These are phyloP conservation scores for Venturia effusa DNA, from an alignment of 2,329 filamentous ascomycete genomes.

Conservation along the genomic window DNA sequence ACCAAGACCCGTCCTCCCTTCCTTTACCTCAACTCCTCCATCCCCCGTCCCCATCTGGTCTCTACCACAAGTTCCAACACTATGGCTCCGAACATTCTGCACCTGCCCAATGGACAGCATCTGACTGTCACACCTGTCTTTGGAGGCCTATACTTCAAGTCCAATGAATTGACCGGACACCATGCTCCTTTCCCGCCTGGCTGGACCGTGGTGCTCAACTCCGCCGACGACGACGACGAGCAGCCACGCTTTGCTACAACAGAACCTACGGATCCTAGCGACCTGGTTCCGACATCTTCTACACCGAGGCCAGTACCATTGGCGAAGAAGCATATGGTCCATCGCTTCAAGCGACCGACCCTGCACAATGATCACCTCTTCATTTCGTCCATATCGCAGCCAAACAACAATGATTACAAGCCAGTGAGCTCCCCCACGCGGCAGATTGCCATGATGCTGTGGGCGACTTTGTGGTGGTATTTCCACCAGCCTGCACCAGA, in stretches of 20 bases:
- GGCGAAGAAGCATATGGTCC: conserved; percentile 23
- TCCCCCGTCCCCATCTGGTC: not conserved
- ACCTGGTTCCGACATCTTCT: not conserved
- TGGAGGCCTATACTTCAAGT: conserved; percentile 83
- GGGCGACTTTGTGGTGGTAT: conserved; percentile 93
- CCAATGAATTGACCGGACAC: conserved; percentile 58
- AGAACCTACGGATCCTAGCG: not conserved
- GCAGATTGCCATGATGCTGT: conserved; percentile 94
- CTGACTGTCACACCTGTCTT: conserved; percentile 78
- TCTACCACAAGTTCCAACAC: not conserved
- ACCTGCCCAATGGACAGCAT: conserved; percentile 79
- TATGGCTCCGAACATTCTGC: conserved; percentile 18
- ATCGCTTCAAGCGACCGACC: conserved; percentile 64
- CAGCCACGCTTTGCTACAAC: not conserved
- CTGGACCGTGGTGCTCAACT: conserved; percentile 82
- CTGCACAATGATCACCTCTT: conserved; percentile 72
- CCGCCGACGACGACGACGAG: conserved; percentile 40
- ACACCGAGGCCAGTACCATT: conserved; percentile 2
- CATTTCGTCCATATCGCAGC: conserved; percentile 84
- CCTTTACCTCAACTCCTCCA: not conserved
- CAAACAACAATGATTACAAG: conserved; percentile 69
- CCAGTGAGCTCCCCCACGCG: conserved; percentile 70
- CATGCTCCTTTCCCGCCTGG: conserved; percentile 65
- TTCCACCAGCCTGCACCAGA: conserved; percentile 77
- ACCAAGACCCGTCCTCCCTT: not conserved